Evolutionary conservation across 2,329 filamentous ascomycete genomes (phyloP).

Genomic region (Cryphonectria japonica): DNA sequence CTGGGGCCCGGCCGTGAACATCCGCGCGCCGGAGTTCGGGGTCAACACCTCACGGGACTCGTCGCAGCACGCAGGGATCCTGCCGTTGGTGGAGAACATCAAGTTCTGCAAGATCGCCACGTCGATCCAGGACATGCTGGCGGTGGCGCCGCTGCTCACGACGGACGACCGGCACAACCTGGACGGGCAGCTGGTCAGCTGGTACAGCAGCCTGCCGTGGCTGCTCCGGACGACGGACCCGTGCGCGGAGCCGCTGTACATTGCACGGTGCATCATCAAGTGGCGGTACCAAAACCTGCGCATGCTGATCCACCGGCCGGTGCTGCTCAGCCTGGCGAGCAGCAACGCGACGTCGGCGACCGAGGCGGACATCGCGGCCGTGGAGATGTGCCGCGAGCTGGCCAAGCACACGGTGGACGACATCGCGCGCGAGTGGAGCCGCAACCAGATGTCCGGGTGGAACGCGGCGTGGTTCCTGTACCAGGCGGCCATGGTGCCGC

Average conservation of each 20-base stretch:
- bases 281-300: constrained; percentile 82
- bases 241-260: constrained; percentile 71
- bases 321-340: constrained; percentile 68
- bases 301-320: constrained; percentile 74
- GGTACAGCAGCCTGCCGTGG: constrained; percentile 73
- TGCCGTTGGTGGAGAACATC: constrained; percentile 76
- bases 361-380: constrained; percentile 68
- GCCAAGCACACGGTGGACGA: constrained; percentile 74
- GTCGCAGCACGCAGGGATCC: constrained; percentile 64
- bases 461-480: constrained; percentile 83
- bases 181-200: constrained; percentile 70
- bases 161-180: constrained; percentile 67
- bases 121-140: constrained; percentile 75
- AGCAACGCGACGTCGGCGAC: constrained; percentile 54
- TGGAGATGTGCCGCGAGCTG: constrained; percentile 70
- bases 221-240: constrained; percentile 66
- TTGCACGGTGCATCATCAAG: constrained; percentile 75
- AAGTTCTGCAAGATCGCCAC: constrained; percentile 81
- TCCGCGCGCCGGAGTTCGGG: constrained; percentile 61
- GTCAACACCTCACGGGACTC: constrained; percentile 52
- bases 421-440: constrained; percentile 70
- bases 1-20: constrained; percentile 70
- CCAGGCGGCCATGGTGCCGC: constrained; percentile 77
- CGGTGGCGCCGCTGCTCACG: constrained; percentile 69
- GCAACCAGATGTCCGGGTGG: constrained; percentile 79